Conservation (phyloP, 345 rosid genomes). For the Arabis alpina region DNA sequence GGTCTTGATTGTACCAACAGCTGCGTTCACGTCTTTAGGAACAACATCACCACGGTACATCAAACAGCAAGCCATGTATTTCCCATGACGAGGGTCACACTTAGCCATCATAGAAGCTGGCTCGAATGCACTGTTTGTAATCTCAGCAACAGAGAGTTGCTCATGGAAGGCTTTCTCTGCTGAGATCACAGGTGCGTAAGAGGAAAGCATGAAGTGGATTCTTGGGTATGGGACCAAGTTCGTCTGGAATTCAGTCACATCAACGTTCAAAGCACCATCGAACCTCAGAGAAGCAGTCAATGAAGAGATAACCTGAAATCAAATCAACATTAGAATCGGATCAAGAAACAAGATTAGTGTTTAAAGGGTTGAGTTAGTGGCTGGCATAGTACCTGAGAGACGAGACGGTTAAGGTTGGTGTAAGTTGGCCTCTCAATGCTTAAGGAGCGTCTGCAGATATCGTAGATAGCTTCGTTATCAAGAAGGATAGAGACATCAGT, state of each 20-base stretch:
- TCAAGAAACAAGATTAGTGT: neutral
- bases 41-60: slow-evolving; percentile 88
- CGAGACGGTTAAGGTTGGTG: slow-evolving; percentile 76
- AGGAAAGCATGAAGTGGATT: slow-evolving; percentile 87
- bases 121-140: slow-evolving; percentile 61
- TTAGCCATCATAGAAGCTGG: slow-evolving; percentile 68
- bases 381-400: slow-evolving; percentile 57
- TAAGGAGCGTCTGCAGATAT: slow-evolving; percentile 77
- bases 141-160: slow-evolving; percentile 72
- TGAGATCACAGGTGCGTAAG: slow-evolving; percentile 78
- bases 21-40: slow-evolving; percentile 78
- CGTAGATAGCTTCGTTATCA: slow-evolving; percentile 57
- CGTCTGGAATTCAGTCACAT: slow-evolving; percentile 80
- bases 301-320: slow-evolving; percentile 64
- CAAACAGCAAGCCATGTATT: slow-evolving; percentile 83
- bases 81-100: slow-evolving; percentile 90
- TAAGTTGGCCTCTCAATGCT: slow-evolving; percentile 79
- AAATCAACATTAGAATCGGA: neutral
- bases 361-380: neutral
- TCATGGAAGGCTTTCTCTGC: slow-evolving; percentile 61
- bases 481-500: slow-evolving; percentile 72
- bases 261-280: slow-evolving; percentile 81
- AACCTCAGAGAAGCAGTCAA: slow-evolving; percentile 82
- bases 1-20: slow-evolving; percentile 76
- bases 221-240: slow-evolving; percentile 84